Evolutionary conservation across 148 eudicot genomes (phyloP), one percentile per base, ranked within the genome.

Genomic region (Tetragonia tetragonoides): DNA sequence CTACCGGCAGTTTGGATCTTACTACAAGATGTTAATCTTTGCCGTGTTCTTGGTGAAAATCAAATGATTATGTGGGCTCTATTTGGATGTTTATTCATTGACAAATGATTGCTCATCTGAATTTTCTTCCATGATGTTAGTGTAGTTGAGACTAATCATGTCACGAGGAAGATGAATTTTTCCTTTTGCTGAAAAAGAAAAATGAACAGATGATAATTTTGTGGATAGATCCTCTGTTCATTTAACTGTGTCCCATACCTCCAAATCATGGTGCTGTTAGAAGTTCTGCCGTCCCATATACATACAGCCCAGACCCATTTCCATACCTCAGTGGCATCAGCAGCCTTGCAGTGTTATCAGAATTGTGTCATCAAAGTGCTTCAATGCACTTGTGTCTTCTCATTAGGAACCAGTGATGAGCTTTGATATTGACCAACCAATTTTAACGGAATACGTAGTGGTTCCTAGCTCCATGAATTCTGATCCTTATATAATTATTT

Each of bases 1-100:
- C 77, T 65, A 3, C 53, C 53, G 14, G 53, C 53, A 49, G 14
- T 49, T 49, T 49, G 10, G 69, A 23, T 5, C 24, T 21, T 68
- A 69, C 56, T 59, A 57, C 16, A 20, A 70, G 17, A 49, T 63
- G 75, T 47, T 69, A 11, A 49, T 63, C 51, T 51, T 53, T 70
- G 38, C 71, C 24, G 51, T 71, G 60, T 75, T 66, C 23, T 75
- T 70, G 82, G 77, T 51, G 62, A 63, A 61, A 75, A 39, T 78
- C 74, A 85, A 28, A 82, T 82, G 69, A 79, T 75, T 78, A 49
- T 60, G 28, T 47, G 79, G 82, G 74, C 77, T 73, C 72, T 51
- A 3, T 39, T 67, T 71, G 53, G 41, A 24, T 46, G 54, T 44
- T 66, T 72, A 66, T 76, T 76, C 74, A 71, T 77, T 75, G 77